phyloP scores from a whole-genome alignment of 192 early-diverging fungal genomes.

The Phlyctochytrium arcticum region DNA sequence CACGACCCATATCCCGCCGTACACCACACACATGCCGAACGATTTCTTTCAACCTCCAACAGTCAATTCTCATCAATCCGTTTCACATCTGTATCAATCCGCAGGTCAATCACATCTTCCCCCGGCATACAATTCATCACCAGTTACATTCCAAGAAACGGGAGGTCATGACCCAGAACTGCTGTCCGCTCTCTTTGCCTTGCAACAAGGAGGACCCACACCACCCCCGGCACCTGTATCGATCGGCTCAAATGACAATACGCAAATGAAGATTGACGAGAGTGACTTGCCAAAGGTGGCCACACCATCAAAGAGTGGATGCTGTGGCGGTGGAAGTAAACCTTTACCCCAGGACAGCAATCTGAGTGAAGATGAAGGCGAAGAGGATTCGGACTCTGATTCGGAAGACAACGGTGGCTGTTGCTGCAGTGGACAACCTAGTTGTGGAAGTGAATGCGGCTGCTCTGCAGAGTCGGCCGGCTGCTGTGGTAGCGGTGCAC shows the following conservation, averaged over 20 bases:
- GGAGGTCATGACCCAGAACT: slow-evolving; percentile 19
- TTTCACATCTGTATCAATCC: neutral
- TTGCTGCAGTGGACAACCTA: neutral
- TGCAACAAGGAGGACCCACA: slow-evolving; percentile 15
- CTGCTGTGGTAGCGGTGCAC: neutral
- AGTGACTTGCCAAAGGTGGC: too few species aligned
- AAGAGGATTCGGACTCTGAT: neutral
- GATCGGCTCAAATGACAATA: neutral
- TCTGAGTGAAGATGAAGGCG: neutral
- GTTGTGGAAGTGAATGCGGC: neutral
- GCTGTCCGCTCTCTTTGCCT: slow-evolving; percentile 8
- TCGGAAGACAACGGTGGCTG: neutral
- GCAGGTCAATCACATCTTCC: too few species aligned
- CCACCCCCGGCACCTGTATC: neutral
- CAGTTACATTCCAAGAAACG: neutral
- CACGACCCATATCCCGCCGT: neutral
- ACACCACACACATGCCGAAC: slow-evolving; percentile 3
- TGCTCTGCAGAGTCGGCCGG: too few species aligned
- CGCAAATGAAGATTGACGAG: too few species aligned
- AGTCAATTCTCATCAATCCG: neutral
- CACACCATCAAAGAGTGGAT: neutral
- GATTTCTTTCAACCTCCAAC: neutral
- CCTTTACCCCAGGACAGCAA: neutral
- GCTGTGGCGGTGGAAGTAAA: neutral
- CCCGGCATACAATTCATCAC: neutral